These are phyloP conservation scores for Neurospora sp. DNA, from an alignment of 495 filamentous ascomycete genomes.

Conservation along the genomic window DNA sequence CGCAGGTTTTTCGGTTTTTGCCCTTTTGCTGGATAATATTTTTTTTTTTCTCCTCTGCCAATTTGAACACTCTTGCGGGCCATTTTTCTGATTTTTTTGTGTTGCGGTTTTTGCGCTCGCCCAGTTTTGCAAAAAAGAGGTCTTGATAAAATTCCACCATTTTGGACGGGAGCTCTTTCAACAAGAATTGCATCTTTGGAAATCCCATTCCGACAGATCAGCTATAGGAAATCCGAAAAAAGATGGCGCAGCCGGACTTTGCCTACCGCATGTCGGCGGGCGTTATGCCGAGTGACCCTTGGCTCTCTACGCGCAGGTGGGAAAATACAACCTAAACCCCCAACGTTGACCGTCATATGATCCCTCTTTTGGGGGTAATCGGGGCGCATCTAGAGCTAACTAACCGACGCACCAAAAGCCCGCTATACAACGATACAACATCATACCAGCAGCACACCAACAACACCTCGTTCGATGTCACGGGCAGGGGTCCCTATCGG, in stretches of 20 bases:
- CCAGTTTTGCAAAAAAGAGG: constrained; percentile 1
- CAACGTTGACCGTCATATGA: neutral
- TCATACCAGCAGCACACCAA: constrained; percentile 10
- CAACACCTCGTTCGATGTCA: constrained; percentile 16
- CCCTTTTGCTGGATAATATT: constrained; percentile 9
- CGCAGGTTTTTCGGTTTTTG: constrained; percentile 19
- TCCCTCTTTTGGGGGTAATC: constrained; percentile 1
- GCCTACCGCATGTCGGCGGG: constrained; percentile 28
- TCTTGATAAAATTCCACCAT: constrained; percentile 7
- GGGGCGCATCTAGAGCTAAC: constrained; percentile 20
- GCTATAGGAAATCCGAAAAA: neutral
- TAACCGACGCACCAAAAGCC: constrained; percentile 19
- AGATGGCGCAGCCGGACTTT: constrained; percentile 35
- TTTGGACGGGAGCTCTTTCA: neutral
- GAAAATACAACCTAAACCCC: constrained; percentile 14
- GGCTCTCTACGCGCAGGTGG: constrained; percentile 39
- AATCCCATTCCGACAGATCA: neutral
- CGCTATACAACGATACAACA: constrained; percentile 28
- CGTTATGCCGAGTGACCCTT: constrained; percentile 31
- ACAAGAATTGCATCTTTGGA: constrained; percentile 8
- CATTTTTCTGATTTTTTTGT: constrained; percentile 9
- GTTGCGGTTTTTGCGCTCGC: constrained; percentile 13
- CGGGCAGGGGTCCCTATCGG: constrained; percentile 29
- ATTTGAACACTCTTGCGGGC: neutral
- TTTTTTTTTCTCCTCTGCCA: constrained; percentile 7